These are phyloP conservation scores for Prunus mira DNA, from an alignment of 306 rosid genomes.

Conservation along the genomic window DNA sequence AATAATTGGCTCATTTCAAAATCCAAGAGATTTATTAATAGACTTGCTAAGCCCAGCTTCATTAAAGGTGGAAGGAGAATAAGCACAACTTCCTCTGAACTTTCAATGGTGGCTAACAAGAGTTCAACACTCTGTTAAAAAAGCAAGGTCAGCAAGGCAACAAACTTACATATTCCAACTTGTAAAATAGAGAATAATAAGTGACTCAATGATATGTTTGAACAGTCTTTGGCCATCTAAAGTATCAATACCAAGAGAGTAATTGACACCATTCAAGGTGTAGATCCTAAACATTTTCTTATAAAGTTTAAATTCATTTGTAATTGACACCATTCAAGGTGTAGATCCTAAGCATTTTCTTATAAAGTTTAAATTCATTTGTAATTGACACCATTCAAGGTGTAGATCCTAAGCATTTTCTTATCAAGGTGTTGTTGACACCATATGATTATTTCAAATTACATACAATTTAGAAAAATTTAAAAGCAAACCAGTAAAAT, in stretches of 20 bases:
- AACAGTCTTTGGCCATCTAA: background rate
- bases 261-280: background rate
- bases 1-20: slow-evolving; percentile 57
- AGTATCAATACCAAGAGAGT: background rate
- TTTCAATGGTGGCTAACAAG: slow-evolving; percentile 67
- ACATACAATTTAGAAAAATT: background rate
- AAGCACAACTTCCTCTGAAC: slow-evolving; percentile 49
- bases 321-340: background rate
- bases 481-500: background rate
- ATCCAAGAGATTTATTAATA: slow-evolving; percentile 60
- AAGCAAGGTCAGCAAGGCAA: slow-evolving; percentile 6
- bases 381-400: background rate
- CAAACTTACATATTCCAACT: background rate
- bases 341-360: background rate
- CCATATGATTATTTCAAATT: background rate
- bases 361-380: too few relatives aligned
- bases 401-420: background rate
- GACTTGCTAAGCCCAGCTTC: slow-evolving; percentile 75
- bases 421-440: background rate
- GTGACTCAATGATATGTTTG: background rate
- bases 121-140: slow-evolving; percentile 65
- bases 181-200: background rate
- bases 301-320: too few relatives aligned
- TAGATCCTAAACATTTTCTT: background rate
- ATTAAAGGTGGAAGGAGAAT: slow-evolving; percentile 61